Conservation (phyloP, 768 basidiomycete genomes). For the Phylloporus arenicola region DNA sequence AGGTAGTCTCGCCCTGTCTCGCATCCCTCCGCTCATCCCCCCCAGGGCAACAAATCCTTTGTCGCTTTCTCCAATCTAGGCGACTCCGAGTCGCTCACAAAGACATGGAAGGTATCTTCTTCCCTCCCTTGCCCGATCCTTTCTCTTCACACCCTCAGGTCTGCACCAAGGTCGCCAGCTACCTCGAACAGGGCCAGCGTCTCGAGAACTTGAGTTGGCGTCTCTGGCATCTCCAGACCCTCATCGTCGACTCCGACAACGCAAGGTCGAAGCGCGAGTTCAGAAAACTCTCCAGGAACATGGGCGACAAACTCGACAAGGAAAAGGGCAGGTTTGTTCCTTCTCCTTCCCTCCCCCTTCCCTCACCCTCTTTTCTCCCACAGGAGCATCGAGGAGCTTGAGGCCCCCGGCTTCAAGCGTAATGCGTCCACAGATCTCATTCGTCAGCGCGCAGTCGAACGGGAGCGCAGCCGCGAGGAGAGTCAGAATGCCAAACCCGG, state of each 20-base stretch:
- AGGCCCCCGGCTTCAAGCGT: constrained; percentile 76
- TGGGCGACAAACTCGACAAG: constrained; percentile 91
- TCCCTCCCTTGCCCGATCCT: constrained; percentile 1
- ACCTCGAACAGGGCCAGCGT: constrained; percentile 85
- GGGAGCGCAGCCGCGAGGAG: constrained; percentile 74
- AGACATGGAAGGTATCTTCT: constrained; percentile 77
- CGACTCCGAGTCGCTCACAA: constrained; percentile 79
- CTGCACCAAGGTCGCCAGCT: constrained; percentile 86
- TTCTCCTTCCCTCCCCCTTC: constrained; percentile 8
- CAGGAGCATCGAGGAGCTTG: constrained; percentile 81
- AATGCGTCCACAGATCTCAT: constrained; percentile 78
- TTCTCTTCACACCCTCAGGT: constrained; percentile 41
- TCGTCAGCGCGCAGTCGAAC: constrained; percentile 73
- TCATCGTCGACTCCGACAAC: constrained; percentile 89
- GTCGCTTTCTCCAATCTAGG: constrained; percentile 86
- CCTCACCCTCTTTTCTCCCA: constrained; percentile 3
- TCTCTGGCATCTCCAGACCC: constrained; percentile 87
- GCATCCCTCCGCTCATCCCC: constrained; percentile 4
- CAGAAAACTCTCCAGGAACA: constrained; percentile 80
- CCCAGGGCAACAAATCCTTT: constrained; percentile 88
- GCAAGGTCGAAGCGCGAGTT: constrained; percentile 84
- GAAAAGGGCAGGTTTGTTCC: constrained; percentile 78
- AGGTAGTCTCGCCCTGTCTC: constrained; percentile 38
- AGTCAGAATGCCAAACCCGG: constrained; percentile 58
- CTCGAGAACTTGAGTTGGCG: constrained; percentile 92